Conservation (phyloP, 1,139 yeast genomes). For the Hyphopichia khmerensis region DNA sequence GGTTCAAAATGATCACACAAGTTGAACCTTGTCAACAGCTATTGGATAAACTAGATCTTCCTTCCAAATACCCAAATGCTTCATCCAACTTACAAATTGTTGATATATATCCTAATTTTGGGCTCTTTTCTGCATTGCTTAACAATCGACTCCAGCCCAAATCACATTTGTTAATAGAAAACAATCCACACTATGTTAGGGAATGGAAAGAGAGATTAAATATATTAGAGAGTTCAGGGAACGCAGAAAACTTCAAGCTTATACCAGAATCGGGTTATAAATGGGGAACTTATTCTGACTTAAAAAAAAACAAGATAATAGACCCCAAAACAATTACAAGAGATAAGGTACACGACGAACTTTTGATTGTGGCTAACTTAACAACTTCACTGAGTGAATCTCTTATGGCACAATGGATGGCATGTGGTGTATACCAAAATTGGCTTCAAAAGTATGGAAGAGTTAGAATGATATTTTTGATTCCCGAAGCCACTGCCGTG, state of each 20-base stretch:
- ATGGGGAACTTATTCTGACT: constrained; percentile 57
- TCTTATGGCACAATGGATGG: constrained; percentile 72
- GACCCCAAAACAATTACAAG: constrained; percentile 40
- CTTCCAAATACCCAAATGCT: constrained; percentile 38
- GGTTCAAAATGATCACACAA: constrained; percentile 18
- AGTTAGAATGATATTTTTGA: constrained; percentile 67
- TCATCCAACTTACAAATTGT: constrained; percentile 52
- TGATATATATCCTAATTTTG: constrained; percentile 63
- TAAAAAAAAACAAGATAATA: constrained; percentile 42
- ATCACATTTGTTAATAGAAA: constrained; percentile 59
- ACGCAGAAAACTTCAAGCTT: constrained; percentile 28
- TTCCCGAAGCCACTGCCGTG: constrained; percentile 56
- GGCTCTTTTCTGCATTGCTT: constrained; percentile 53
- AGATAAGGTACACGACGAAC: constrained; percentile 55
- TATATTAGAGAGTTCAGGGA: constrained; percentile 20
- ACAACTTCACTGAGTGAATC: constrained; percentile 61
- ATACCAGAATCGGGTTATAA: constrained; percentile 53
- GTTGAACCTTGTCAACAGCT: constrained; percentile 35
- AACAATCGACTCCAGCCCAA: constrained; percentile 57
- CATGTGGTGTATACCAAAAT: constrained; percentile 65
- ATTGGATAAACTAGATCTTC: constrained; percentile 42
- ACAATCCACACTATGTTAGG: constrained; percentile 36
- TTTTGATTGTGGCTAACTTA: constrained; percentile 66
- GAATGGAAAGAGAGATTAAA: constrained; percentile 26
- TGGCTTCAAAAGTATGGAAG: constrained; percentile 79